Base-by-base conservation (phyloP, 257 asterid species). In the Lycium ferocissimum region DNA sequence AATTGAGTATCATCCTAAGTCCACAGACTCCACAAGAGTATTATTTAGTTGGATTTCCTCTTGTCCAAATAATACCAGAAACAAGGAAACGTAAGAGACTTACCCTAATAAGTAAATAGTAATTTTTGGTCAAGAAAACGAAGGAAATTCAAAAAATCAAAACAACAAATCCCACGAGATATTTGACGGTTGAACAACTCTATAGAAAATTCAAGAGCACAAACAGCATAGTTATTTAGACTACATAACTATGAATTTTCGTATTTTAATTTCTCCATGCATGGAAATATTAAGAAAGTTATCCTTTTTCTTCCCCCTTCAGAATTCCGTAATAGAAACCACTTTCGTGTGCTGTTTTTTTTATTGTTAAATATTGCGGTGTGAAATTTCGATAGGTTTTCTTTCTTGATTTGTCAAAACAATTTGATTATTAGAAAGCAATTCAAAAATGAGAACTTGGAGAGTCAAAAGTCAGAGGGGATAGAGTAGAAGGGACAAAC, bases 401-500 rank as follows among this genome's bases (percentile, higher is more conserved):
- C 17, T 40, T 5, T 73, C 47, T 20, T 75, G 3, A 47, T 1
- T 51, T 47, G 37, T 45, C 59, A 51, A 51, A 49, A 76, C 9
- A 51, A 76, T 75, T 8, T 76, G 7, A 6, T 49, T 75, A 20
- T 12, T 51, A 13, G 40, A 73, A 76, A 76, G 1, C 81, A 76
- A 75, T 75, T 75, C 0, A 75, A 75, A 75, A 49, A 22, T 6
- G 22, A 76, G 22, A 14, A 75, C 8, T 76, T 51, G 20, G 22
- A 76, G 20, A 75, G 45, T 76, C 47, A 76, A 26, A 75, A 51
- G 81, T 76, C 63, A 51, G 5, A 76, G 81, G 47, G 81, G 47
- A 7, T 76, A 76, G 1, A 76, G 40, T 49, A 3, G 0, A 33
- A 15, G 72, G 40, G 71, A 63, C 17, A 1, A 20, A n/a, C 59